Percentiles rank a stretch among this genome's conserved stretches.
phyloP scores from a whole-genome alignment of 768 basidiomycete genomes.

The Coprinopsis cinerea region DNA sequence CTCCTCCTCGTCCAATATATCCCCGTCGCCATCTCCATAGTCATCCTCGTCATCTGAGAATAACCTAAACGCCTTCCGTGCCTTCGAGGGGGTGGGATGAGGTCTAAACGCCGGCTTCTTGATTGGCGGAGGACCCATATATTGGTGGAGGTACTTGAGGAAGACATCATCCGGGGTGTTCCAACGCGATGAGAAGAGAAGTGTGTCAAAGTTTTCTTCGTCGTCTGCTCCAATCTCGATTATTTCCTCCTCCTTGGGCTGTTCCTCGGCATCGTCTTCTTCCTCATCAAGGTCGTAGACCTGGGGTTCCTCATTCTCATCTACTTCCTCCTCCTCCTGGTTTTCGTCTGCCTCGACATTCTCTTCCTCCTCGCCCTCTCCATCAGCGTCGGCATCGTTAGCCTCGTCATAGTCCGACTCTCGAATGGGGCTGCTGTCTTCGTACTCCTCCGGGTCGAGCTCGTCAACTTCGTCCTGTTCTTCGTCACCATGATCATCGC shows the following conservation, averaged over 20 bases:
- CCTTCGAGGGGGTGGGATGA: background rate
- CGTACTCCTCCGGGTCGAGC: background rate
- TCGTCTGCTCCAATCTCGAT: background rate
- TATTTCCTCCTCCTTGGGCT: background rate
- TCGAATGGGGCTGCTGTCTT: background rate
- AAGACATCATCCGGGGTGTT: conserved; percentile 26
- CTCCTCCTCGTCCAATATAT: no score
- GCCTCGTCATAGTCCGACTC: background rate
- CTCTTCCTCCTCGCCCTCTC: conserved; percentile 12
- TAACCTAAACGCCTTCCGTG: background rate
- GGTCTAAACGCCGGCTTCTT: no score
- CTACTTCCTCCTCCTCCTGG: conserved; percentile 13
- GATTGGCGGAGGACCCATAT: conserved; percentile 16
- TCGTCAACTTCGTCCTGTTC: conserved; percentile 14
- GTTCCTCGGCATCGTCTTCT: background rate
- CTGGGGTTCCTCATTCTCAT: conserved; percentile 6
- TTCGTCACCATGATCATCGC: conserved; percentile 16
- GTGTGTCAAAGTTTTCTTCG: background rate
- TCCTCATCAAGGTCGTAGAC: conserved; percentile 15
- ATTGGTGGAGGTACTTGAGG: conserved; percentile 22
- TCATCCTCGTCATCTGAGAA: conserved; percentile 20
- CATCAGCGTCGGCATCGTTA: no score
- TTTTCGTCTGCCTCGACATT: conserved; percentile 15
- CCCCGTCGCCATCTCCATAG: no score
- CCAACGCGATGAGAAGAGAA: conserved; percentile 18